Conservation (phyloP, 345 rosid species). For the Sapria himalayana region DNA sequence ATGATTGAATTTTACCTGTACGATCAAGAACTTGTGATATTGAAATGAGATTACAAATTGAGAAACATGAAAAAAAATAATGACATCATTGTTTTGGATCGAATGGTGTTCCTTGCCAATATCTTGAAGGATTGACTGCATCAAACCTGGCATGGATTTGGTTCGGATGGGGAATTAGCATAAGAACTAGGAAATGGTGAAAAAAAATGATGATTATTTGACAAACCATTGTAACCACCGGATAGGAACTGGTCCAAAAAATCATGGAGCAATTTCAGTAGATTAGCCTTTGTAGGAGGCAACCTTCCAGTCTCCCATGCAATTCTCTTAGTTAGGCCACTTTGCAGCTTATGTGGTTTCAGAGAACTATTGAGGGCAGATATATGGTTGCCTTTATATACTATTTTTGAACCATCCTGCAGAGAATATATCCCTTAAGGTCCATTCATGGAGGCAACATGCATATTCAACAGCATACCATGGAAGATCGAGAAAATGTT, state of each 20-base stretch:
- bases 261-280: constrained; percentile 50
- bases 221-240: constrained; percentile 75
- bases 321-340: constrained; percentile 30
- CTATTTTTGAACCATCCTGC: constrained; percentile 81
- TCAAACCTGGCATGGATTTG: constrained; percentile 33
- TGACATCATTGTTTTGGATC: constrained; percentile 53
- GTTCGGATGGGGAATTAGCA: constrained; percentile 8
- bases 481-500: constrained; percentile 54
- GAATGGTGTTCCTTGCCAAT: constrained; percentile 70
- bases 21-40: constrained; percentile 34
- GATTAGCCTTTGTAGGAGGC: constrained; percentile 24
- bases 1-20: constrained; percentile 68
- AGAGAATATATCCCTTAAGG: too few species aligned
- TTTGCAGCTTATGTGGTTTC: constrained; percentile 25
- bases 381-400: constrained; percentile 42
- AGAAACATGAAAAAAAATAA: constrained; percentile 59
- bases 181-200: not conserved
- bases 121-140: constrained; percentile 65
- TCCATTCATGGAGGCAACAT: too few species aligned
- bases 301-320: constrained; percentile 39
- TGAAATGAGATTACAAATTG: constrained; percentile 69
- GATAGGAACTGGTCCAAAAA: constrained; percentile 59
- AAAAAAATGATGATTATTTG: not conserved
- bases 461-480: constrained; percentile 47
- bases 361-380: constrained; percentile 17